These are phyloP conservation scores for Vanrija sp. DNA, from an alignment of 1,284 basidiomycete genomes.

Conservation along the genomic window DNA sequence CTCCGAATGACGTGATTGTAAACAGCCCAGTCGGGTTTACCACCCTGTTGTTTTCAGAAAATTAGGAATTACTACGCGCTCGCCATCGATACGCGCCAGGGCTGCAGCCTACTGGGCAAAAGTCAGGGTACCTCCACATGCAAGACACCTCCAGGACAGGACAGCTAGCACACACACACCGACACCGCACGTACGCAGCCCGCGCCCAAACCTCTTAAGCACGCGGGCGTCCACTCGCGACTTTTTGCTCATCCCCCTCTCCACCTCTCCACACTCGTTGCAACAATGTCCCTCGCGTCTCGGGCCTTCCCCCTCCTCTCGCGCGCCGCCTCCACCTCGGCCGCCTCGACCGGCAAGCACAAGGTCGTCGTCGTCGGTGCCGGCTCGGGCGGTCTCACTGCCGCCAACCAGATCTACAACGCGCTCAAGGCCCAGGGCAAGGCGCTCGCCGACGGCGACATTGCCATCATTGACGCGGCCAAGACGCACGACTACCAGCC, in stretches of 20 bases:
- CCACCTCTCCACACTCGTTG: background rate
- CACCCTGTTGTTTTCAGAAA: too few species aligned
- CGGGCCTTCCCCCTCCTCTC: constrained; percentile 3
- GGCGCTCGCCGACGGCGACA: constrained; percentile 65
- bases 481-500: constrained; percentile 57
- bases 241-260: too few species aligned
- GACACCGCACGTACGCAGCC: background rate
- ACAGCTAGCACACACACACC: background rate
- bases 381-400: constrained; percentile 68
- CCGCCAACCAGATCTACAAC: constrained; percentile 77
- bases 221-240: too few species aligned
- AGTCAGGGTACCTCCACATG: too few species aligned
- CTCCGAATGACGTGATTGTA: constrained; percentile 4
- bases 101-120: too few species aligned
- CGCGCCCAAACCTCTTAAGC: too few species aligned
- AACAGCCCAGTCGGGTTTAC: too few species aligned
- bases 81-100: too few species aligned
- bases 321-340: constrained; percentile 32
- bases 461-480: constrained; percentile 70
- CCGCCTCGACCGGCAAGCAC: constrained; percentile 43
- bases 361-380: constrained; percentile 53
- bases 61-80: too few species aligned
- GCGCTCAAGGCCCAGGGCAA: constrained; percentile 68
- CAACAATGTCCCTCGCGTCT: background rate
- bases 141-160: too few species aligned